phyloP scores from a whole-genome alignment of 768 basidiomycete genomes.

The Pleurotus giganteus region DNA sequence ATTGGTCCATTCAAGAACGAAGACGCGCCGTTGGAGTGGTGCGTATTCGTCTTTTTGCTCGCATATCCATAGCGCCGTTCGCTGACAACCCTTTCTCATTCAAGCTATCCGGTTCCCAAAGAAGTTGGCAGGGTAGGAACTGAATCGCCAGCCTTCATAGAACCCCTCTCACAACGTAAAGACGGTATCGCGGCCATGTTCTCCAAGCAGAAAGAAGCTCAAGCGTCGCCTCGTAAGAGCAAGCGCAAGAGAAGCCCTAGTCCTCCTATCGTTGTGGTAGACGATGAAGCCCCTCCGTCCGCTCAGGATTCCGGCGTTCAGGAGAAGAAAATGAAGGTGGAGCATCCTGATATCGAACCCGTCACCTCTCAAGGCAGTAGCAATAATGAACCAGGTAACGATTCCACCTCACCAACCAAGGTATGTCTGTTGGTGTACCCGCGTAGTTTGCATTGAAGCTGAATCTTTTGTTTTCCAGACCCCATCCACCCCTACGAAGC shows the following conservation, averaged over 20 bases:
- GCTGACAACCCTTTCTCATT: background rate
- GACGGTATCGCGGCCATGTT: conserved; percentile 89
- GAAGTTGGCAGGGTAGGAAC: conserved; percentile 91
- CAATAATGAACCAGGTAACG: too few relatives aligned
- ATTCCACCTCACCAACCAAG: too few relatives aligned
- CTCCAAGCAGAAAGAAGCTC: conserved; percentile 47
- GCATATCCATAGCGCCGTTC: background rate
- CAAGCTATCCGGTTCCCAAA: conserved; percentile 82
- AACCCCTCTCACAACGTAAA: conserved; percentile 74
- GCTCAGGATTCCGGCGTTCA: background rate
- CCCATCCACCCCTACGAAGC: background rate
- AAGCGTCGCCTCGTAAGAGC: background rate
- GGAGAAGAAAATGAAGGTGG: too few relatives aligned
- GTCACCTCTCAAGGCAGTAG: background rate
- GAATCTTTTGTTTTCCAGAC: too few relatives aligned
- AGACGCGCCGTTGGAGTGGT: conserved; percentile 66
- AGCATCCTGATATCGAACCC: too few relatives aligned
- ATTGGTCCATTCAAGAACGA: conserved; percentile 58
- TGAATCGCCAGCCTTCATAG: conserved; percentile 79
- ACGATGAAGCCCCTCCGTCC: background rate
- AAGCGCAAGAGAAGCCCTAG: background rate
- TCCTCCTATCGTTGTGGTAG: background rate
- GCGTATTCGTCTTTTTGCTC: conserved; percentile 19
- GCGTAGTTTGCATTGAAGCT: background rate
- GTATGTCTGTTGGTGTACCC: background rate